phyloP scores from a whole-genome alignment of 257 asterid species.

The Rhazya stricta region DNA sequence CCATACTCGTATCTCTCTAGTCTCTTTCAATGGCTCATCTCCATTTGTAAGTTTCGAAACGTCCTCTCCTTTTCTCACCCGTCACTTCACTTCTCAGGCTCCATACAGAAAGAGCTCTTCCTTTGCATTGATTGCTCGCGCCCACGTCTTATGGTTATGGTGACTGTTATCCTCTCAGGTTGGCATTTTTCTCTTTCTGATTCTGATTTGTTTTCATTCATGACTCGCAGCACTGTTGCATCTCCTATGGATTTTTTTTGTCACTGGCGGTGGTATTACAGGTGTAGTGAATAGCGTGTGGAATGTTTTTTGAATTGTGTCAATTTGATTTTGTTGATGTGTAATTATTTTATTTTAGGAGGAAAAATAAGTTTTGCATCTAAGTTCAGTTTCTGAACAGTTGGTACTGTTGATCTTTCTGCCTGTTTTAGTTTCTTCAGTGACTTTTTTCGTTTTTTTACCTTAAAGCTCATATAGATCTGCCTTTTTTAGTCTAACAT shows the following conservation, averaged over 20 bases:
- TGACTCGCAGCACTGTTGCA: not conserved
- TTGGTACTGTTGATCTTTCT: not conserved
- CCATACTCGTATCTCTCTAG: not conserved
- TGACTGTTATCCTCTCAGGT: not conserved
- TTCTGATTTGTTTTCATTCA: not conserved
- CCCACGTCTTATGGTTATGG: not conserved
- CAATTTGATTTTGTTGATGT: not conserved
- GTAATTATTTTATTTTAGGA: not conserved
- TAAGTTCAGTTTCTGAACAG: not conserved
- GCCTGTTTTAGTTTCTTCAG: not conserved
- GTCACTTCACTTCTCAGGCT: constrained; percentile 1
- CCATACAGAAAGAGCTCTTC: not conserved
- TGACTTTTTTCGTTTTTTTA: not conserved
- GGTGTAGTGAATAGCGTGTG: not conserved
- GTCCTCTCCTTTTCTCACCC: not conserved
- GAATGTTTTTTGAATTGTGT: not conserved
- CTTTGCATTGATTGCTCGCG: constrained; percentile 9
- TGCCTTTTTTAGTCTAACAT: not conserved
- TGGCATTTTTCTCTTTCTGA: constrained; percentile 4
- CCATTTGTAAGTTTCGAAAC: constrained; percentile 10
- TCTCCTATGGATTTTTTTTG: not conserved
- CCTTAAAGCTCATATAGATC: constrained; percentile 1
- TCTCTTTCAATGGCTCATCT: not conserved
- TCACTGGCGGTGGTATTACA: not conserved
- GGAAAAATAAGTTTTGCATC: not conserved